phyloP scores from a whole-genome alignment of 257 asterid species.

The Misopates orontium region DNA sequence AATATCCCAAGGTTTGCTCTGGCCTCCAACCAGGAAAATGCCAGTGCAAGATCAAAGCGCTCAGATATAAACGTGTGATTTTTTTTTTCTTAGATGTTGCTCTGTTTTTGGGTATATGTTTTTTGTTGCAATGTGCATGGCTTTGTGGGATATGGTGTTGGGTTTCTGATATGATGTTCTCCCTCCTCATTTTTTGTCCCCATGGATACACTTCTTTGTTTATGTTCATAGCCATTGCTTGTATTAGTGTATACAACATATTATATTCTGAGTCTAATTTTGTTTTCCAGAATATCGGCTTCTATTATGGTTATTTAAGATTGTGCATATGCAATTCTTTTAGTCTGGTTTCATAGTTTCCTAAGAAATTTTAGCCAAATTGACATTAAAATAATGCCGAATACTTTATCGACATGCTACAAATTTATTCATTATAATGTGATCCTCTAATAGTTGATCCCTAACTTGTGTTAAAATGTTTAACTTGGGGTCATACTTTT shows the following conservation, averaged over 20 bases:
- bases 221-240: neutral
- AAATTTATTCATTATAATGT: too few species aligned
- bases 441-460: too few species aligned
- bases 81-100: constrained; percentile 2
- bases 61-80: constrained; percentile 73
- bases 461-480: too few species aligned
- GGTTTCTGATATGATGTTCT: neutral
- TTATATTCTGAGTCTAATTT: neutral
- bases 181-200: neutral
- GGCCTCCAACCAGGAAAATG: constrained; percentile 43
- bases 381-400: too few species aligned
- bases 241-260: neutral
- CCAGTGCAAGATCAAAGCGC: constrained; percentile 65
- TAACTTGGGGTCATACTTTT: too few species aligned
- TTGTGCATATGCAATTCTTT: too few species aligned
- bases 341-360: too few species aligned
- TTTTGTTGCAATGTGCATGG: constrained; percentile 3
- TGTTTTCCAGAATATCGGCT: neutral
- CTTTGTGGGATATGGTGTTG: constrained; percentile 1
- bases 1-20: constrained; percentile 65
- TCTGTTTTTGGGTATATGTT: neutral
- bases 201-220: neutral
- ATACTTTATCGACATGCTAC: too few species aligned
- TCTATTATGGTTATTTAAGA: neutral
- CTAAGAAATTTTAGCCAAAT: too few species aligned